Conservation (phyloP, 495 filamentous ascomycete genomes). For the Penicillium bovifimosum region DNA sequence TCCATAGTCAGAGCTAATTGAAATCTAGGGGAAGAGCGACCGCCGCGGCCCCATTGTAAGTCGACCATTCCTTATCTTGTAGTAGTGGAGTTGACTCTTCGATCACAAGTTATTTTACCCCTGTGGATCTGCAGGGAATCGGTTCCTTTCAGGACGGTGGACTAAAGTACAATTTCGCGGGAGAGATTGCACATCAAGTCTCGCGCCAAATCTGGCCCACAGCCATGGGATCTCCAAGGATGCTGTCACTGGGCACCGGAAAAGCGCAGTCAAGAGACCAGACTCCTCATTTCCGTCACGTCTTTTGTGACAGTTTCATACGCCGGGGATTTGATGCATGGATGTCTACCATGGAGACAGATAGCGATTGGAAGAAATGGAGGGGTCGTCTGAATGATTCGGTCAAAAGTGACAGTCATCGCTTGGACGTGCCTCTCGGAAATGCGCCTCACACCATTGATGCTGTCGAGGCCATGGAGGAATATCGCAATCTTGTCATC, state of each 20-base stretch:
- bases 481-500: slow-evolving; percentile 20
- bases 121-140: slow-evolving; percentile 7
- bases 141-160: slow-evolving; percentile 21
- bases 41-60: slow-evolving; percentile 18
- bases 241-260: slow-evolving; percentile 18
- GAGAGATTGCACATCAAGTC: slow-evolving; percentile 10
- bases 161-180: slow-evolving; percentile 18
- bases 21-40: slow-evolving; percentile 16
- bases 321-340: slow-evolving; percentile 15
- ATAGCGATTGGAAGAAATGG: slow-evolving; percentile 15
- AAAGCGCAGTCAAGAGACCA: neutral
- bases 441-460: slow-evolving; percentile 14
- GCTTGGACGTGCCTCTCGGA: slow-evolving; percentile 13
- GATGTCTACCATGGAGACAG: slow-evolving; percentile 21
- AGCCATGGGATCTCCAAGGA: slow-evolving; percentile 2
- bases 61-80: neutral
- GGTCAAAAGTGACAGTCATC: slow-evolving; percentile 3
- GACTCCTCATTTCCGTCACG: slow-evolving; percentile 15
- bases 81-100: neutral
- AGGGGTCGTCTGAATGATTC: slow-evolving; percentile 3
- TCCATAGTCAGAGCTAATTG: neutral
- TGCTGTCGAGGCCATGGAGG: slow-evolving; percentile 13
- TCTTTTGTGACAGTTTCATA: slow-evolving; percentile 23
- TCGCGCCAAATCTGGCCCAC: slow-evolving; percentile 18
- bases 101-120: slow-evolving; percentile 16